Evolutionary conservation across 305 asterid genomes (phyloP), one percentile per base, ranked within the genome.

Genomic region (Fraxinus baroniana): DNA sequence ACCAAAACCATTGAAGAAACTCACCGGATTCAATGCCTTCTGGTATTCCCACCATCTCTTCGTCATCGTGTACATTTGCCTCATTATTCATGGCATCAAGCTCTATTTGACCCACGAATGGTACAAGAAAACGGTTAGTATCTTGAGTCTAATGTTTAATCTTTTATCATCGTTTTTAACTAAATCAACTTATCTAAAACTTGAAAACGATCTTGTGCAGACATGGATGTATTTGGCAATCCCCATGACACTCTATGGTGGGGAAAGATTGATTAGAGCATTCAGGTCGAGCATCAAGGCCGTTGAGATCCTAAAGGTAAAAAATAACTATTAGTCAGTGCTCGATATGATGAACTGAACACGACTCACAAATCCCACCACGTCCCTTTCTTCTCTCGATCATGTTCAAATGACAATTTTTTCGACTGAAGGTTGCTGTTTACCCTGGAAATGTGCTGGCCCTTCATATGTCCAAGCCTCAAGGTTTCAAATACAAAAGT

Each of bases 31-130:
- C 92, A 95, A 94, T 84, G 98, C 98, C 64, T 95, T 95, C n/a
- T 95, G 98, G 98, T 95, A 94, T 62, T 94, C 97, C 3, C 98
- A 95, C 77, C 98, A 95, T 79, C 87, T 94, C 5, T 95, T 95
- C 49, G 86, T 91, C 82, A 86, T 95, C 10, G 97, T 95, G 36
- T 95, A 95, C 73, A 80, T 92, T 22, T 86, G 85, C 87, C 95
- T 93, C 88, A 85, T 95, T 24, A 89, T 92, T 74, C 98, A 95
- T 82, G 97, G 98, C 0, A 79, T 94, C 92, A 90, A 91, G 89
- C 98, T 95, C 36, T 94, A 90, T 71, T 85, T 95, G 86, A 90
- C 94, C 77, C 86, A 91, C 0, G 84, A 90, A 15, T 94, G 97
- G 97, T 89, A 93, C 95, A 92, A 85, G 89, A 91, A 93, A 85